Evolutionary conservation across 495 filamentous ascomycete species (phyloP).

Genomic region (Hamigera avellanea): DNA sequence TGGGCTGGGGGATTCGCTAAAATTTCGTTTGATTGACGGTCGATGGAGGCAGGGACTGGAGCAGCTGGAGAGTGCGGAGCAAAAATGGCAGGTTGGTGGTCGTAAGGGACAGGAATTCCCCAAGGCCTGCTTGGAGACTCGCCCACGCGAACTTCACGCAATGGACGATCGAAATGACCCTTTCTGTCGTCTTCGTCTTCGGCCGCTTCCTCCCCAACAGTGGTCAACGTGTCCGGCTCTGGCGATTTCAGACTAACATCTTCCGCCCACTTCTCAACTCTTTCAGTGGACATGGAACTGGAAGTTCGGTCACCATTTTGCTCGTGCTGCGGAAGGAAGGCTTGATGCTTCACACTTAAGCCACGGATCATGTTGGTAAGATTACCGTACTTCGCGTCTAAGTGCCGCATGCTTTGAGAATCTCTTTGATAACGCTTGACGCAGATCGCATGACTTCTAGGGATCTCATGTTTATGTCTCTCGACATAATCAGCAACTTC

Average conservation of each 20-base stretch:
- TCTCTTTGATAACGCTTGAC: constrained; percentile 78
- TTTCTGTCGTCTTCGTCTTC: constrained; percentile 29
- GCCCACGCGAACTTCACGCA: constrained; percentile 75
- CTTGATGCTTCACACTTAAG: constrained; percentile 69
- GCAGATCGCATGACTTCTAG: constrained; percentile 81
- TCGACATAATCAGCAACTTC: constrained; percentile 85
- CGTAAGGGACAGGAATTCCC: constrained; percentile 69
- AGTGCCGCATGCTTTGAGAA: constrained; percentile 63
- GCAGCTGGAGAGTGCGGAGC: constrained; percentile 15
- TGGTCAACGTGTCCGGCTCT: constrained; percentile 12
- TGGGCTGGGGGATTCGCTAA: constrained; percentile 5
- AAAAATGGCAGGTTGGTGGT: constrained; percentile 18
- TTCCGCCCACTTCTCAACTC: constrained; percentile 74
- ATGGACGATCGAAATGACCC: constrained; percentile 61
- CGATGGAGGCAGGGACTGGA: constrained; percentile 11
- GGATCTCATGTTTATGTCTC: constrained; percentile 84
- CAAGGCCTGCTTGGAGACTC: constrained; percentile 85
- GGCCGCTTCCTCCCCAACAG: constrained; percentile 19
- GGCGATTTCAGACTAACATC: constrained; percentile 40
- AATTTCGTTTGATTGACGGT: constrained; percentile 7
- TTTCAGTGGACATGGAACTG: constrained; percentile 36
- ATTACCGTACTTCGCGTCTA: constrained; percentile 86
- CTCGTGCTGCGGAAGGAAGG: constrained; percentile 56
- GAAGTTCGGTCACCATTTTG: constrained; percentile 21
- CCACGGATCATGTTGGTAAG: constrained; percentile 85